Conservation (phyloP, 1,284 basidiomycete genomes). For the Puccinia novopanici region DNA sequence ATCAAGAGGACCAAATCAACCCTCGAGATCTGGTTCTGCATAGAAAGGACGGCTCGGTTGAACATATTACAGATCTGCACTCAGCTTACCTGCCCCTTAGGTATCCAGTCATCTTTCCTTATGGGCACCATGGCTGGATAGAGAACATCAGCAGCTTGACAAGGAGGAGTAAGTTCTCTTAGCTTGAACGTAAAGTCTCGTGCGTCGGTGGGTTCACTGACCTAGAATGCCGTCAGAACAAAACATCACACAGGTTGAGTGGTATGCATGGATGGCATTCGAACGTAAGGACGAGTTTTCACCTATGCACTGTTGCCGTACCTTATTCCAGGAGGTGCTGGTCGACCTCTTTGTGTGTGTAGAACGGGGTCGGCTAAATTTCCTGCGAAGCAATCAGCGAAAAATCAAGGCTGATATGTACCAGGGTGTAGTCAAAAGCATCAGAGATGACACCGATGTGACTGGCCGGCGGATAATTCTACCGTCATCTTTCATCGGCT, state of each 20-base stretch:
- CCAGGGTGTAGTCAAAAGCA: not conserved
- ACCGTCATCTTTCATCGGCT: slow-evolving; percentile 10
- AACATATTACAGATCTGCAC: too few species aligned
- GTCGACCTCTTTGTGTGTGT: slow-evolving; percentile 60
- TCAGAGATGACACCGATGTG: not conserved
- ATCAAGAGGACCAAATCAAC: not conserved
- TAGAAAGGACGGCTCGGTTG: not conserved
- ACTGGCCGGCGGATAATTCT: not conserved
- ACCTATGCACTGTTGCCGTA: not conserved
- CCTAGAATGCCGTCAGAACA: too few species aligned
- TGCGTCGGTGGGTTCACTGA: too few species aligned
- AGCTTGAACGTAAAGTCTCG: not conserved
- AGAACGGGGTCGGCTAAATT: slow-evolving; percentile 56
- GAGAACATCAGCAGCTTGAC: too few species aligned
- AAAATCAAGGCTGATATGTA: slow-evolving; percentile 6
- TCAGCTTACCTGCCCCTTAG: not conserved
- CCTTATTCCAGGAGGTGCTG: slow-evolving; percentile 62
- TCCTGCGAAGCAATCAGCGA: slow-evolving; percentile 59
- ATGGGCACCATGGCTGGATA: not conserved
- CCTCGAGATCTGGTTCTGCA: not conserved
- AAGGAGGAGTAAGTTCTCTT: not conserved
- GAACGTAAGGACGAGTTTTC: not conserved
- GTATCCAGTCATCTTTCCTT: slow-evolving; percentile 22
- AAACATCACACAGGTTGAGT: too few species aligned
- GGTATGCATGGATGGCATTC: too few species aligned